Evolutionary conservation across 768 basidiomycete genomes (phyloP).

Genomic region (Mycena vitilis): DNA sequence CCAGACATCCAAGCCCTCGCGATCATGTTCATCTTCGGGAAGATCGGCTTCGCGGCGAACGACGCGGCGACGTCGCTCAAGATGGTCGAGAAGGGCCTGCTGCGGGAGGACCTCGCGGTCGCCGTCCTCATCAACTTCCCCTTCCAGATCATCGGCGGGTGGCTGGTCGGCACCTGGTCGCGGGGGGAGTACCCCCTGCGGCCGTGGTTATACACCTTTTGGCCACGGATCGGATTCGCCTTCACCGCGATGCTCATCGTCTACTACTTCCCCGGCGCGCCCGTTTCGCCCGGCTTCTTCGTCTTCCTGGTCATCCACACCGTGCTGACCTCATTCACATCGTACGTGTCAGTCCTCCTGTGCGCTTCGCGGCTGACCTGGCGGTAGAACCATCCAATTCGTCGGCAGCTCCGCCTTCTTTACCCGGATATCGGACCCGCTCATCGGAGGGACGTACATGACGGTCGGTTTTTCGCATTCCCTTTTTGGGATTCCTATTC

Average conservation of each 20-base stretch:
- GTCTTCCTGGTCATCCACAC: slow-evolving; percentile 83
- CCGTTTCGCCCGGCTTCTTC: slow-evolving; percentile 82
- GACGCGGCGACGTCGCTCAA: slow-evolving; percentile 93
- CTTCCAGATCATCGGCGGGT: slow-evolving; percentile 95
- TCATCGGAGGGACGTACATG: slow-evolving; percentile 99
- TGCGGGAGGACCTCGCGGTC: slow-evolving; percentile 94
- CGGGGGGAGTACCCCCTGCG: slow-evolving; percentile 82
- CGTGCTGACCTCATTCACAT: slow-evolving; percentile 84
- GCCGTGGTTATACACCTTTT: slow-evolving; percentile 93
- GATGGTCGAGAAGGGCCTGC: slow-evolving; percentile 95
- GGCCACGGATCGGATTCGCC: slow-evolving; percentile 85
- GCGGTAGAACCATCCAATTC: slow-evolving; percentile 93
- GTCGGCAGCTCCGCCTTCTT: slow-evolving; percentile 99
- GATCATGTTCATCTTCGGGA: slow-evolving; percentile 88
- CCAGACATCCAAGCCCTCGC: slow-evolving; percentile 92
- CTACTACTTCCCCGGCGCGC: slow-evolving; percentile 83
- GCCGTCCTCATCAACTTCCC: slow-evolving; percentile 97
- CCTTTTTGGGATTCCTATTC: neutral
- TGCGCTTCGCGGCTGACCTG: neutral
- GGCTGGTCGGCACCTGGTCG: slow-evolving; percentile 93
- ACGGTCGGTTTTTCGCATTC: slow-evolving; percentile 66
- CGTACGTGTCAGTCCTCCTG: slow-evolving; percentile 60
- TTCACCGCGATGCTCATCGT: slow-evolving; percentile 81
- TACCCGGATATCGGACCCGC: slow-evolving; percentile 93
- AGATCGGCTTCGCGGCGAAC: slow-evolving; percentile 94